Evolutionary conservation across 179 eudicot genomes (phyloP).

Genomic region (Beta macrorhiza): DNA sequence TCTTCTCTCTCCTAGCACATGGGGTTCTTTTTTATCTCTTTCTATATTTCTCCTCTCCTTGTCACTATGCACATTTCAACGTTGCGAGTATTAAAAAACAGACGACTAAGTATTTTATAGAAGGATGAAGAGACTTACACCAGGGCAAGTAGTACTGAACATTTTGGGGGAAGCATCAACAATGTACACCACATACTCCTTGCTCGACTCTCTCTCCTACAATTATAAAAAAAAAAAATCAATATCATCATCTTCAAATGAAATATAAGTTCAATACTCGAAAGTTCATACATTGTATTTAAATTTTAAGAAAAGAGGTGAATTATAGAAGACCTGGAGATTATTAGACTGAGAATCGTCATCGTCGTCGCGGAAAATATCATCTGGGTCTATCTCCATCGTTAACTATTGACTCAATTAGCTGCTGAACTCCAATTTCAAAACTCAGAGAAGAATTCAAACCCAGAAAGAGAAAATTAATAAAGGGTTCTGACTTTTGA

Average conservation of each 20-base stretch:
- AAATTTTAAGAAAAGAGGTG: not conserved
- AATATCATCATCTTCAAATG: too few relatives aligned
- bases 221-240: not conserved
- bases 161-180: slow-evolving; percentile 96
- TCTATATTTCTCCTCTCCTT: too few relatives aligned
- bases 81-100: too few relatives aligned
- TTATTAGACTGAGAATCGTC: slow-evolving; percentile 54
- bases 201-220: slow-evolving; percentile 61
- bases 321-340: slow-evolving; percentile 40
- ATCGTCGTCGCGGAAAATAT: slow-evolving; percentile 78
- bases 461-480: not conserved
- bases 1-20: too few relatives aligned
- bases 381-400: slow-evolving; percentile 93
- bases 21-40: too few relatives aligned
- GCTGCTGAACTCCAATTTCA: not conserved
- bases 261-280: not conserved
- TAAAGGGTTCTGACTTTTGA: not conserved
- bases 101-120: not conserved
- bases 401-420: not conserved
- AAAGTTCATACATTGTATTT: too few relatives aligned
- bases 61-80: too few relatives aligned
- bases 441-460: not conserved
- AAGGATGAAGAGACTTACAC: slow-evolving; percentile 27
- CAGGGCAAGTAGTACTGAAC: slow-evolving; percentile 53
- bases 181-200: slow-evolving; percentile 72